Evolutionary conservation across 2,329 filamentous ascomycete genomes (phyloP).

Genomic region (Juglanconis sp.): DNA sequence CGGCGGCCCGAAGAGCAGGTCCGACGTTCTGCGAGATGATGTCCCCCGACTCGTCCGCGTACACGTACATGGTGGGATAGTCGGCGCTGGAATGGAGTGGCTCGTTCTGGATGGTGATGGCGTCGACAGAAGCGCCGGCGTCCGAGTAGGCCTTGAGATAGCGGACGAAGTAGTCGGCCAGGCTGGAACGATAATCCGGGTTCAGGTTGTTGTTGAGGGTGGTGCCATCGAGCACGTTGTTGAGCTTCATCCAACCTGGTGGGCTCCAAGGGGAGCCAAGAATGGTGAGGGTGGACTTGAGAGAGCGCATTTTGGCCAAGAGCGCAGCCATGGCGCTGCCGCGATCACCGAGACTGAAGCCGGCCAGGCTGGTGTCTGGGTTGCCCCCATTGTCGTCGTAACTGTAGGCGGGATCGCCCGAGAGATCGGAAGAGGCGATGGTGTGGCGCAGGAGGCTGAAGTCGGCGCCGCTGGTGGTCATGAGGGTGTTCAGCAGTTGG

Average conservation of each 20-base stretch:
- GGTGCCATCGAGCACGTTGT: slow-evolving; percentile 31
- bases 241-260: slow-evolving; percentile 41
- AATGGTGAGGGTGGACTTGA: slow-evolving; percentile 34
- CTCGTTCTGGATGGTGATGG: slow-evolving; percentile 44
- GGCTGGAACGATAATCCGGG: slow-evolving; percentile 31
- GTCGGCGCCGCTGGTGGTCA: slow-evolving; percentile 35
- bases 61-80: slow-evolving; percentile 38
- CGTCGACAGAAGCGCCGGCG: slow-evolving; percentile 35
- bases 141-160: slow-evolving; percentile 37
- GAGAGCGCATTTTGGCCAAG: slow-evolving; percentile 32
- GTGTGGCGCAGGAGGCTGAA: slow-evolving; percentile 39
- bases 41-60: slow-evolving; percentile 33
- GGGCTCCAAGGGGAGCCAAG: slow-evolving; percentile 38
- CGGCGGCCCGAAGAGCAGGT: slow-evolving; percentile 35
- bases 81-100: slow-evolving; percentile 37
- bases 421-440: slow-evolving; percentile 38
- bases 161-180: slow-evolving; percentile 38
- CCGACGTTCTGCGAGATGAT: slow-evolving; percentile 37
- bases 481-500: slow-evolving; percentile 32
- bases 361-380: slow-evolving; percentile 26
- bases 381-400: slow-evolving; percentile 35
- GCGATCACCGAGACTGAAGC: slow-evolving; percentile 35
- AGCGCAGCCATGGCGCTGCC: slow-evolving; percentile 37
- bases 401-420: slow-evolving; percentile 35
- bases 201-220: slow-evolving; percentile 37